Evolutionary conservation across 2,329 filamentous ascomycete species (phyloP).

Genomic region (Chaetomium globosum): DNA sequence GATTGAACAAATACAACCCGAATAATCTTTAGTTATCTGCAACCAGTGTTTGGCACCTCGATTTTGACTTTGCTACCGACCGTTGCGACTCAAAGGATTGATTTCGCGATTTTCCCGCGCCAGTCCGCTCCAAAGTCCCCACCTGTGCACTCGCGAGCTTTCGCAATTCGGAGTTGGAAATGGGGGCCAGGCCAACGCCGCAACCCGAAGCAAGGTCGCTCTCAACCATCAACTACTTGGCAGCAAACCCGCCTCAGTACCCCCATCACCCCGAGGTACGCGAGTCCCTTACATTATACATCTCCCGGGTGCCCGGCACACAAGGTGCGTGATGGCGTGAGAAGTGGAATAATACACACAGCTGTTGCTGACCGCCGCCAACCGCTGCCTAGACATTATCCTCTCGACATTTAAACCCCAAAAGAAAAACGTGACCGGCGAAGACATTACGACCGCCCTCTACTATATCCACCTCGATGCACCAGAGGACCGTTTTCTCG

Average conservation of each 20-base stretch:
- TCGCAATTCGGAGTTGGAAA: conserved; percentile 4
- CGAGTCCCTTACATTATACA: conserved; percentile 81
- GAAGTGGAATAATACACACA: too few species aligned
- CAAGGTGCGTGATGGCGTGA: conserved; percentile 62
- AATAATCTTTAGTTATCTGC: background rate
- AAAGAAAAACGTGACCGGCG: conserved; percentile 81
- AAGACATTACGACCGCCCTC: conserved; percentile 83
- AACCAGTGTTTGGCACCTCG: background rate
- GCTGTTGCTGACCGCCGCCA: conserved; percentile 28
- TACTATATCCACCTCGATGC: conserved; percentile 87
- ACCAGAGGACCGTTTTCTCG: conserved; percentile 56
- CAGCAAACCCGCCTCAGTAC: conserved; percentile 83
- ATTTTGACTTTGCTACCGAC: background rate
- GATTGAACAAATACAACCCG: background rate
- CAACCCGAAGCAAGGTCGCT: conserved; percentile 80
- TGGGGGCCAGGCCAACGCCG: conserved; percentile 27
- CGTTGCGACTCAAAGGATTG: background rate
- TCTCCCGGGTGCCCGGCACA: conserved; percentile 88
- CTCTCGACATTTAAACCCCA: conserved; percentile 88
- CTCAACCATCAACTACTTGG: conserved; percentile 75
- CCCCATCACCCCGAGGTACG: conserved; percentile 73
- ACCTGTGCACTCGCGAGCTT: too few species aligned
- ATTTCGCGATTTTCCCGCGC: background rate
- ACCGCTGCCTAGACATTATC: conserved; percentile 70
- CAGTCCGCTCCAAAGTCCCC: background rate